phyloP scores from a whole-genome alignment of 352 stramenopile genomes.

The Peronospora farinosa region DNA sequence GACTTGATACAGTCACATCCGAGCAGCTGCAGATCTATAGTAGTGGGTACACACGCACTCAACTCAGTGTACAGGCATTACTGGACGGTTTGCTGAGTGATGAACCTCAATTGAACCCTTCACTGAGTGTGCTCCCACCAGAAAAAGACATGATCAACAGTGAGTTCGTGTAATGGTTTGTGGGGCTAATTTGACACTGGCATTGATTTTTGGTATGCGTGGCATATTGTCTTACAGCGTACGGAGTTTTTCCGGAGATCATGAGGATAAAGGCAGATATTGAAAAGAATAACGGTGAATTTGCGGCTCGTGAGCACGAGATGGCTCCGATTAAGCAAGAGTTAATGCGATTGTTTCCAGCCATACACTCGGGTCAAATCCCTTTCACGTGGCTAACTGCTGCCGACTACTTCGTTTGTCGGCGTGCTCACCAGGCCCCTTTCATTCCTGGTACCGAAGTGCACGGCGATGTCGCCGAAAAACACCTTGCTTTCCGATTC shows the following conservation, averaged over 20 bases:
- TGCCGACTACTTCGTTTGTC: constrained; percentile 74
- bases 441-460: constrained; percentile 50
- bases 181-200: not conserved
- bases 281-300: constrained; percentile 43
- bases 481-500: constrained; percentile 70
- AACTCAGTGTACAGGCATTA: constrained; percentile 66
- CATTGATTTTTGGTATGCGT: not conserved
- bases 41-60: constrained; percentile 72
- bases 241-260: constrained; percentile 60
- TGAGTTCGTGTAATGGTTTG: constrained; percentile 21
- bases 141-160: constrained; percentile 79
- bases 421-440: constrained; percentile 41
- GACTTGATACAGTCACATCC: constrained; percentile 29
- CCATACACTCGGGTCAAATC: constrained; percentile 29
- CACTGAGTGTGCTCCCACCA: constrained; percentile 50
- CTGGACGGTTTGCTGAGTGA: constrained; percentile 41
- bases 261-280: constrained; percentile 41
- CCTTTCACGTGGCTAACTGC: constrained; percentile 67
- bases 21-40: constrained; percentile 54
- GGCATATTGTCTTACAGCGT: constrained; percentile 31
- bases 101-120: constrained; percentile 30
- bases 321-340: constrained; percentile 50
- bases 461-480: constrained; percentile 28
- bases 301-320: constrained; percentile 44
- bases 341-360: constrained; percentile 45